Conservation (phyloP, 192 early-diverging fungal genomes). For the Spinellus fusiger region DNA sequence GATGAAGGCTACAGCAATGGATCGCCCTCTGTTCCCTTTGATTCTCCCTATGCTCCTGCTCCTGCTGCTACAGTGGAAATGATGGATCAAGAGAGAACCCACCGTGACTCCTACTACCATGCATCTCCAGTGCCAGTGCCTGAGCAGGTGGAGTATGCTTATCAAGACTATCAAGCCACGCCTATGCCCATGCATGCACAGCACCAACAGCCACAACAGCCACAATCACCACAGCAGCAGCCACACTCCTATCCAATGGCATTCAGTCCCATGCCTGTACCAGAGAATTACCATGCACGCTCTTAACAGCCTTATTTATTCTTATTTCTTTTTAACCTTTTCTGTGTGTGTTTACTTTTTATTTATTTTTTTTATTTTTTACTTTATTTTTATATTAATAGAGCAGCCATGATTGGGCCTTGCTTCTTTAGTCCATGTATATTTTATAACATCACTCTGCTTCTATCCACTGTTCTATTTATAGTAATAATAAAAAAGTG, state of each 20-base stretch:
- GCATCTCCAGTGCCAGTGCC: neutral
- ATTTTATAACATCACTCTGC: no score
- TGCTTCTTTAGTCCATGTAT: no score
- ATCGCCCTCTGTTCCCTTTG: neutral
- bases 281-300: no score
- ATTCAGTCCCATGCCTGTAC: neutral
- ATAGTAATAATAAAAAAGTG: no score
- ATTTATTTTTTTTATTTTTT: no score
- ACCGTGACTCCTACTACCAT: neutral
- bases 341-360: no score
- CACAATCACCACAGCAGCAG: neutral
- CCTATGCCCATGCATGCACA: neutral
- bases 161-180: neutral
- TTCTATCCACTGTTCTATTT: no score
- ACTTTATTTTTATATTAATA: no score
- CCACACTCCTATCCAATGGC: neutral
- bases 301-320: no score
- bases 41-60: neutral
- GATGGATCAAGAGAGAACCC: neutral
- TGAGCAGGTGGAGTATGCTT: neutral
- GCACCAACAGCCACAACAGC: neutral
- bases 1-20: neutral
- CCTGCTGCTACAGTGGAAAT: neutral
- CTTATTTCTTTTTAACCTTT: no score
- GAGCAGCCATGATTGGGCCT: no score